Base-by-base conservation (phyloP, 2,329 filamentous ascomycete species). In the Penicillium hesseltinei region DNA sequence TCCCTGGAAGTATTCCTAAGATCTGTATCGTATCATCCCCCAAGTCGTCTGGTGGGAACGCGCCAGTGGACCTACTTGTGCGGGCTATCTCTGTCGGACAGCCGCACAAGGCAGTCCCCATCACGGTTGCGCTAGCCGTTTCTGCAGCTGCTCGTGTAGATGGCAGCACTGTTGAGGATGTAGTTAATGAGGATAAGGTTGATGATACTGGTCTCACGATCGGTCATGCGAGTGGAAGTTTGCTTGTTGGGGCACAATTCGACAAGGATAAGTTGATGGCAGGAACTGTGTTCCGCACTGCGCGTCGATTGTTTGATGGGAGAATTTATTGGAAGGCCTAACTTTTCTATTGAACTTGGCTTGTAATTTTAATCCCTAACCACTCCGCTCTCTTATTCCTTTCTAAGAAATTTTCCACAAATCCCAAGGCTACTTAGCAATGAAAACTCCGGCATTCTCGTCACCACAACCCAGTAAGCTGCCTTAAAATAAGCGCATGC, bases 1-100 rank as follows among this genome's bases (percentile, higher is more conserved):
- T 81, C 0, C 79, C 81, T 0, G 84, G 83, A 2, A 81, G 69
- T 42, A 59, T 89, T 1, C 87, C 87, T 0, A 88, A 89, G 67
- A 84, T 89, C 39, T 82, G 80, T 11, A 73, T 88, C n/a, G 77
- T 86, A 0, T 81, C 80, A 3, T 8, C 56, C 0, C 65, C 69
- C 9, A 45, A 68, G n/a, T 68, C 67, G 29, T 77, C 75, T 2
- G 74, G 73, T 0, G 66, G 73, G 0, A 13, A 33, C 11, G 31
- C 1, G 1, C 3, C 31, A 13, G 71, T 67, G 5, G 75, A 80
- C 62, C 60, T 78, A 3, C 68, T 79, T 3, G 77, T 77, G 17
- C 73, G 78, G 15, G 78, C 80, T 27, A 71, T 85, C 50, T 84
- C 81, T 2, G 82, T 84, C 50, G 81, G 80, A 1, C 81, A 84